Evolutionary conservation across 441 rosid genomes (phyloP).

Genomic region (Biscutella auriculata): DNA sequence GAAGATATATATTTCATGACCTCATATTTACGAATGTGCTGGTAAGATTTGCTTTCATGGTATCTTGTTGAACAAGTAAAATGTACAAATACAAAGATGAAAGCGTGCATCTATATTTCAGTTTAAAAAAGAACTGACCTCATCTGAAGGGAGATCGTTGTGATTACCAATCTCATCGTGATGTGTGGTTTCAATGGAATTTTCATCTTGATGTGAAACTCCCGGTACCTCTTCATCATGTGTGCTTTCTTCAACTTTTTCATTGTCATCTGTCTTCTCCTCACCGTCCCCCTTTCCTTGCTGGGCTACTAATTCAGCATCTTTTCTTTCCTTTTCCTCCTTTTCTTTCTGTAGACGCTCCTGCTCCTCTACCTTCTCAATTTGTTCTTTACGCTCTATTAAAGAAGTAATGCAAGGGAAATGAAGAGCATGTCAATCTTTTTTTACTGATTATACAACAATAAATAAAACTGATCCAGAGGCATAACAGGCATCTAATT

Average conservation of each 20-base stretch:
- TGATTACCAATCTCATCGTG: constrained; percentile 40
- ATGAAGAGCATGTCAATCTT: background rate
- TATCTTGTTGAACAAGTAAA: background rate
- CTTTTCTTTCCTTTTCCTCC: constrained; percentile 63
- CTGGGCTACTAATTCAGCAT: constrained; percentile 47
- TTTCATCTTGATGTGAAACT: constrained; percentile 26
- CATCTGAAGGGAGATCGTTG: constrained; percentile 39
- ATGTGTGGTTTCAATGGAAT: constrained; percentile 20
- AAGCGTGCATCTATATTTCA: background rate
- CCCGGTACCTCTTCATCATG: constrained; percentile 26
- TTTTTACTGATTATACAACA: no score
- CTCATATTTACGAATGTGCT: background rate
- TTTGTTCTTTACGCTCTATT: constrained; percentile 77
- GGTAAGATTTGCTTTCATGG: background rate
- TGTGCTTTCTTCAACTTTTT: constrained; percentile 24
- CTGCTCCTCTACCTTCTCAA: constrained; percentile 85
- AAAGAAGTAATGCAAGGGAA: constrained; percentile 1
- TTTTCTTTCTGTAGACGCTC: constrained; percentile 72
- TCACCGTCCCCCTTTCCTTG: constrained; percentile 25
- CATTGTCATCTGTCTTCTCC: constrained; percentile 29
- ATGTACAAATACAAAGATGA: background rate
- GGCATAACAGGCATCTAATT: background rate
- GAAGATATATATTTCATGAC: background rate
- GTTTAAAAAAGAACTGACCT: constrained; percentile 35
- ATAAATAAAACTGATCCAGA: background rate